These are phyloP conservation scores for Aurantiochytrium sp. DNA, from an alignment of 108 stramenopile genomes.

Conservation along the genomic window DNA sequence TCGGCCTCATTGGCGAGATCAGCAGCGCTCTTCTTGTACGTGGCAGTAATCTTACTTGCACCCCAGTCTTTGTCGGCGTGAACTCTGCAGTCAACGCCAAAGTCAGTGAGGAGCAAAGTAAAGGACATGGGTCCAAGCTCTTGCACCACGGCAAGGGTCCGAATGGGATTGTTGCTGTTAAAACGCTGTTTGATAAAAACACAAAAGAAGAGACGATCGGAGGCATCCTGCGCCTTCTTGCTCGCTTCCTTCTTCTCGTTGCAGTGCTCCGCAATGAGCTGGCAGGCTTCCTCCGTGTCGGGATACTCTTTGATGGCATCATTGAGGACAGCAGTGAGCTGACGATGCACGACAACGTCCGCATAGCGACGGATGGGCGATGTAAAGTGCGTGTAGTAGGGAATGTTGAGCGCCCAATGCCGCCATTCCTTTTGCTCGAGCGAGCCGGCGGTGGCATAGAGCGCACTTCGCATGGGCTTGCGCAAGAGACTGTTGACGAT, in stretches of 20 bases:
- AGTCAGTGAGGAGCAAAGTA: background rate
- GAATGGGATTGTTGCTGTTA: conserved; percentile 44
- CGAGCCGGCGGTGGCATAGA: conserved; percentile 76
- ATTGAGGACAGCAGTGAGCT: conserved; percentile 78
- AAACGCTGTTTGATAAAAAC: conserved; percentile 54
- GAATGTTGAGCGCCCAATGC: conserved; percentile 75
- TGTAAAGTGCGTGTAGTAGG: conserved; percentile 96
- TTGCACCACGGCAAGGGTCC: background rate
- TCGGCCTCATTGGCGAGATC: too few relatives aligned
- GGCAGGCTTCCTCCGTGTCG: conserved; percentile 25
- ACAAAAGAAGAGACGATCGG: conserved; percentile 72
- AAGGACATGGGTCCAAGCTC: conserved; percentile 13
- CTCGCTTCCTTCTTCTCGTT: conserved; percentile 77
- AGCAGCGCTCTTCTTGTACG: background rate
- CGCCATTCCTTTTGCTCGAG: background rate
- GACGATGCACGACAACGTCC: conserved; percentile 84
- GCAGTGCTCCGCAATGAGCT: conserved; percentile 47
- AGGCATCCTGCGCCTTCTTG: conserved; percentile 76
- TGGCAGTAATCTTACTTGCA: background rate
- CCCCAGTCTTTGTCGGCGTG: background rate
- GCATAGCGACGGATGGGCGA: conserved; percentile 88
- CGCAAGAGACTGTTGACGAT: conserved; percentile 73
- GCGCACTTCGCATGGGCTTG: conserved; percentile 77
- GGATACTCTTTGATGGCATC: conserved; percentile 52
- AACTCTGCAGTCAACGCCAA: background rate